Conservation (phyloP, 2,329 filamentous ascomycete genomes). For the Rhexocercosporidium sp. region DNA sequence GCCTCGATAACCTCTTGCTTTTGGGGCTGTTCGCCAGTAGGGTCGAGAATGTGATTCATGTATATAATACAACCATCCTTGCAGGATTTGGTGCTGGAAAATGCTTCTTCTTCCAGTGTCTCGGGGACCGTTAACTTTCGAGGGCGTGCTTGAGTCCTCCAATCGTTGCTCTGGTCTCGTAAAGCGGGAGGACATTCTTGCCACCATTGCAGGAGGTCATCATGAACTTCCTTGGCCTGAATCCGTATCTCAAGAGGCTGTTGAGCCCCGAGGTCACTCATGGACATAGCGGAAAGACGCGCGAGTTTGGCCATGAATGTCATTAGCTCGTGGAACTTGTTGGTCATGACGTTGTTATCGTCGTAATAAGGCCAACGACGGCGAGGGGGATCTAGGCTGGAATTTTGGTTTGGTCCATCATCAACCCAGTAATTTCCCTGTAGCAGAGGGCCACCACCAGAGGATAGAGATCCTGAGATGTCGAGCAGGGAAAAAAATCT, state of each 20-base stretch:
- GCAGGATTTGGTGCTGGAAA: slow-evolving; percentile 39
- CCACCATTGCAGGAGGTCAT: slow-evolving; percentile 39
- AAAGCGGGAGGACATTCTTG: slow-evolving; percentile 30
- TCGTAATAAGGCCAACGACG: slow-evolving; percentile 42
- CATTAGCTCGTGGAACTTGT: slow-evolving; percentile 40
- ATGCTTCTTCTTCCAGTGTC: slow-evolving; percentile 40
- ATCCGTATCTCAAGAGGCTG: slow-evolving; percentile 28
- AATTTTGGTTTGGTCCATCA: slow-evolving; percentile 20
- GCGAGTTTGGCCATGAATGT: slow-evolving; percentile 39
- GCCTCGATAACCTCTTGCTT: slow-evolving; percentile 34
- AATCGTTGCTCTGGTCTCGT: slow-evolving; percentile 38
- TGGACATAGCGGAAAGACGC: slow-evolving; percentile 36
- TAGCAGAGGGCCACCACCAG: slow-evolving; percentile 37
- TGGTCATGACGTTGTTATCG: slow-evolving; percentile 32
- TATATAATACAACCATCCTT: slow-evolving; percentile 39
- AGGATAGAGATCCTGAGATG: slow-evolving; percentile 38
- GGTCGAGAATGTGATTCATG: slow-evolving; percentile 39
- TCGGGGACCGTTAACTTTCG: slow-evolving; percentile 38
- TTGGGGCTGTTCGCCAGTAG: slow-evolving; percentile 30
- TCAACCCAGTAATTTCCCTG: slow-evolving; percentile 41
- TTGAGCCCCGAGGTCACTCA: slow-evolving; percentile 28
- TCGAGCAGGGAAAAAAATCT: slow-evolving; percentile 41
- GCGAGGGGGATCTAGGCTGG: slow-evolving; percentile 1
- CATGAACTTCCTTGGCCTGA: slow-evolving; percentile 27
- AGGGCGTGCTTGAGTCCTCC: slow-evolving; percentile 35